Base-by-base conservation (phyloP, 2,329 filamentous ascomycete species). In the Clonostachys byssicola region DNA sequence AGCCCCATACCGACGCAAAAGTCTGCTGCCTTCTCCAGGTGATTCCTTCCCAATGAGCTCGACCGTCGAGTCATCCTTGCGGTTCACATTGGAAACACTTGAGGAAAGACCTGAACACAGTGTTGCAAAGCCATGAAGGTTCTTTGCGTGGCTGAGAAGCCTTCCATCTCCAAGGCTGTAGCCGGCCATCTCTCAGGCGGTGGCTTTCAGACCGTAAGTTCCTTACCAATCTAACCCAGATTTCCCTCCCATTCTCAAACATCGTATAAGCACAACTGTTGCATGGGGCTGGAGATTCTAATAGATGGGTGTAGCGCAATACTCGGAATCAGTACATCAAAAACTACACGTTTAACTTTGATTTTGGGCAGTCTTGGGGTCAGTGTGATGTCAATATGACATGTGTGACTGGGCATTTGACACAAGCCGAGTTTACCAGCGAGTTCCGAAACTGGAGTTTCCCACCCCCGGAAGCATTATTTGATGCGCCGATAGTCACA, bases 101-200 rank as follows among this genome's bases (percentile, higher is more conserved):
- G 8, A 30, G 23, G 10, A 30, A 30, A 1, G 2, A 9, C 10
- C 9, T 30, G 9, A 9, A 30, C 23, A 30, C 23, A 30, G 23
- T 30, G 23, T 30, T 30, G 2, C 23, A 30, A 30, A 18, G 75
- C 71, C 63, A 80, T 80, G 68, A 77, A 64, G 57, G 70, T 80
- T 38, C 63, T 80, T 12, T 80, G 77, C 53, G 77, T 80, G 56
- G 77, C 77, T 40, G 77, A 80, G 56, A 80, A 99, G 77, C 91
- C 91, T 35, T 95, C 92, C 40, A 96, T 99, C 52, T 90, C 94
- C 49, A 96, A 94, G 68, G 91, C 92, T 36, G 92, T 99, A 44
- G 89, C 94, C 38, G 81, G 84, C 49, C 92, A 97, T 73, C 78
- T 99, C 30, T 88, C 88, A 34, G 92, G 94, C 44, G 89, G 89